These are phyloP conservation scores for Alternaria sp. DNA, from an alignment of 2,329 filamentous ascomycete genomes.

Conservation along the genomic window DNA sequence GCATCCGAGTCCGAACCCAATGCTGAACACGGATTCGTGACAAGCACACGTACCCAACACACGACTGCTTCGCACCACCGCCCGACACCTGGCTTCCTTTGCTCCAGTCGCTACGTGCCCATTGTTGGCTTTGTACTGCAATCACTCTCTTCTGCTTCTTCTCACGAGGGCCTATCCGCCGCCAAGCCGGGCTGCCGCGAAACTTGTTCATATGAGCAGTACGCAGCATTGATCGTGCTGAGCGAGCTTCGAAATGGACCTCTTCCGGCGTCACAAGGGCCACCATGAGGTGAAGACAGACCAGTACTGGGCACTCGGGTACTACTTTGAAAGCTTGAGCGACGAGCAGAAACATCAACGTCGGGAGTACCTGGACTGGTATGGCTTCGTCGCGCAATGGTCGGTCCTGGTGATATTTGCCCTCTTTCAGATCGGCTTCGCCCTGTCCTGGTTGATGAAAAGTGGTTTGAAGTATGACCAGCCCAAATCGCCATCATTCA, in stretches of 20 bases:
- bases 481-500: constrained; percentile 55
- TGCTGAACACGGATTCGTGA: constrained; percentile 17
- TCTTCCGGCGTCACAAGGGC: constrained; percentile 34
- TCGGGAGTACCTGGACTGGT: constrained; percentile 62
- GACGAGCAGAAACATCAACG: constrained; percentile 61
- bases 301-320: constrained; percentile 53
- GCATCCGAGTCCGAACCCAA: constrained; percentile 20
- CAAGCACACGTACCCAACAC: constrained; percentile 21
- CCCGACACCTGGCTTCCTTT: neutral
- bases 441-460: constrained; percentile 45
- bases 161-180: constrained; percentile 1
- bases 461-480: constrained; percentile 42
- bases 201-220: neutral
- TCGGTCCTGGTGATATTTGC: constrained; percentile 60
- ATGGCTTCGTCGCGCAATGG: constrained; percentile 64
- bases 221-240: constrained; percentile 1
- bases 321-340: constrained; percentile 62
- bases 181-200: constrained; percentile 7
- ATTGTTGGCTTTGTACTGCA: neutral
- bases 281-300: constrained; percentile 38
- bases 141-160: neutral
- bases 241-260: constrained; percentile 23
- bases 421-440: constrained; percentile 53
- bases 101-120: neutral
- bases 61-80: neutral